Evolutionary conservation across 2,329 filamentous ascomycete species (phyloP).

Genomic region (Curvularia sp.): DNA sequence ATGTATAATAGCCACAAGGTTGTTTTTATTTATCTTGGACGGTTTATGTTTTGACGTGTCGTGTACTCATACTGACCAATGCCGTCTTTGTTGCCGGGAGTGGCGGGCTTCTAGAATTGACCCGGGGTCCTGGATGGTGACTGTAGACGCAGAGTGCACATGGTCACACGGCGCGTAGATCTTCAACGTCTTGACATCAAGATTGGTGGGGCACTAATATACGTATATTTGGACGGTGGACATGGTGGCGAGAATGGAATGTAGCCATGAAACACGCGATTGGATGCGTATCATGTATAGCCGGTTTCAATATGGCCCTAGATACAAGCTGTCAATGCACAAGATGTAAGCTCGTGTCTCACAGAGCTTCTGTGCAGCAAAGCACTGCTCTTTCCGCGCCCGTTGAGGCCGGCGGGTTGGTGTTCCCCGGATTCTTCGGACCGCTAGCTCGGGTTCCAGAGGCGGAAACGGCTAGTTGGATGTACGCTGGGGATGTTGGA

Average conservation of each 20-base stretch:
- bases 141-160: background rate
- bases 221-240: conserved; percentile 2
- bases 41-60: conserved; percentile 11
- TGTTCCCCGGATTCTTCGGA: conserved; percentile 19
- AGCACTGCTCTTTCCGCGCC: background rate
- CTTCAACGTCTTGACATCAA: background rate
- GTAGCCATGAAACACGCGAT: background rate
- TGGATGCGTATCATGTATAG: background rate
- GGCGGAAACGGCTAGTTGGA: background rate
- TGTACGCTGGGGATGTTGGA: background rate
- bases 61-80: background rate
- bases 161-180: conserved; percentile 13
- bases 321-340: background rate
- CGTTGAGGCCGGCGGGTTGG: background rate
- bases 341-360: background rate
- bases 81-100: background rate
- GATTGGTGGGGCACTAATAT: conserved; percentile 15
- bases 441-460: conserved; percentile 13
- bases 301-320: background rate
- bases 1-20: conserved; percentile 38
- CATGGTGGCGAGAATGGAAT: conserved; percentile 3
- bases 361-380: background rate
- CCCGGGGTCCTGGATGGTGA: conserved; percentile 2
- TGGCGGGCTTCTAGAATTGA: conserved; percentile 5
- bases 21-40: conserved; percentile 17